Base-by-base conservation (phyloP, 495 filamentous ascomycete species). In the Recurvomyces mirabilis region DNA sequence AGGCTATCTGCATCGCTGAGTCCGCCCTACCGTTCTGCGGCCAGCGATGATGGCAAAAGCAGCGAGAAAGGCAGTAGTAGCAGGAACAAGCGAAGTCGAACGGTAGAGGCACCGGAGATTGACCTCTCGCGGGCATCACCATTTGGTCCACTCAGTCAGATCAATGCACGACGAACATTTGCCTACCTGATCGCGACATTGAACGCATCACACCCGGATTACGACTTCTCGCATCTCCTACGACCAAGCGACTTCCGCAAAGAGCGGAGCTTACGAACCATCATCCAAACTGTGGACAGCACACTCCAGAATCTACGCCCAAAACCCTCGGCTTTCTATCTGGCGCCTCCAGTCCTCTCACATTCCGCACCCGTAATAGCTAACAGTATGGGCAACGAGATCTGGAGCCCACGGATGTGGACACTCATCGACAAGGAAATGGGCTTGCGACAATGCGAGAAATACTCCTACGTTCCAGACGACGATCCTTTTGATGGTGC, bases 121-220 rank as follows among this genome's bases (percentile, higher is more conserved):
- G 87, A 91, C 60, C 60, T 93, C 9, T 82, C 77, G 15, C 79
- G 86, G 46, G 81, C 85, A 1, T 89, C 82, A 59, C 86, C 93
- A 5, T 98, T 98, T 56, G 93, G 91, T 13, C 78, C 79, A 25
- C 72, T 98, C 37, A 83, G 81, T 41, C 82, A 95, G 49, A 75
- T 82, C 35, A 83, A 84, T 7, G 87, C 83, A 56, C 84, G 93
- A 11, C 79, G 87, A 36, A 93, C 84, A 0, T 96, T 91, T 64
- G 87, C 91, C 30, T 96, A 96, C 62, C 62, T 96, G 45, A 95
- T 96, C 57, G 91, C 91, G 11, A 95, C 93, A 1, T 71, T 99
- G n/a, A 99, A 99, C 53, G 89, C 89, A 0, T 88, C 82, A 29
- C 88, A 99, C 63, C 82, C 87, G 1, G 93, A 99, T 60, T 99